Conservation (phyloP, 2,329 filamentous ascomycete species). For the Alternaria brassicae region DNA sequence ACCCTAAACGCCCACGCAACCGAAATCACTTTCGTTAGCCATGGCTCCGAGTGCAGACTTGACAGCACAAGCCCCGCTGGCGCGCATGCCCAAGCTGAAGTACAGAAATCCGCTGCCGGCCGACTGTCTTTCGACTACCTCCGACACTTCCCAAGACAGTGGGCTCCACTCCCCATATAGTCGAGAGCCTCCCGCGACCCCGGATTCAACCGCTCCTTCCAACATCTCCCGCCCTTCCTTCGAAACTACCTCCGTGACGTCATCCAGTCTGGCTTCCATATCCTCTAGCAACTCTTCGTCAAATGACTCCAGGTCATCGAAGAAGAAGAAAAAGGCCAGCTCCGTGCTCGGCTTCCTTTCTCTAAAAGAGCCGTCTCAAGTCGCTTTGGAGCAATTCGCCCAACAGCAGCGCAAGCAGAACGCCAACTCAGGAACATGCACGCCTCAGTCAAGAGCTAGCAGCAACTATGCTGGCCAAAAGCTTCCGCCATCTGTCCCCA, state of each 20-base stretch:
- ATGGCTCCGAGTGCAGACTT: slow-evolving; percentile 41
- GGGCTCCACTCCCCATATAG: slow-evolving; percentile 9
- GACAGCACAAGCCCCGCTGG: slow-evolving; percentile 34
- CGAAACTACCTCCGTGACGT: slow-evolving; percentile 31
- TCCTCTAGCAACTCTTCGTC: slow-evolving; percentile 34
- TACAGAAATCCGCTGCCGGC: slow-evolving; percentile 43
- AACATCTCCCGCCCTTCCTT: slow-evolving; percentile 19
- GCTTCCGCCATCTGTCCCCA: slow-evolving; percentile 58
- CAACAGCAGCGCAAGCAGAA: slow-evolving; percentile 53
- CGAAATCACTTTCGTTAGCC: slow-evolving; percentile 35
- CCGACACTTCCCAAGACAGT: slow-evolving; percentile 10
- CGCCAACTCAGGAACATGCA: slow-evolving; percentile 28
- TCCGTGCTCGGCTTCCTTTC: slow-evolving; percentile 56
- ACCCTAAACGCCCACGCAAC: slow-evolving; percentile 27
- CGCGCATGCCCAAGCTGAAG: slow-evolving; percentile 45
- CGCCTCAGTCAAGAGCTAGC: slow-evolving; percentile 20
- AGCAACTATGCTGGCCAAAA: slow-evolving; percentile 49
- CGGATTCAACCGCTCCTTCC: slow-evolving; percentile 17
- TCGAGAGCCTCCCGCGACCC: slow-evolving; percentile 15
- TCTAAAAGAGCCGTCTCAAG: slow-evolving; percentile 58
- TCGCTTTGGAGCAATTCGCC: slow-evolving; percentile 56
- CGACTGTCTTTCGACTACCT: slow-evolving; percentile 28
- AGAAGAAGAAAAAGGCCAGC: slow-evolving; percentile 46
- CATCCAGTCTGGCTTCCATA: slow-evolving; percentile 45
- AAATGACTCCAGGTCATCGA: slow-evolving; percentile 36